Base-by-base conservation (phyloP, 306 rosid species). In the Casuarina cunninghamiana region DNA sequence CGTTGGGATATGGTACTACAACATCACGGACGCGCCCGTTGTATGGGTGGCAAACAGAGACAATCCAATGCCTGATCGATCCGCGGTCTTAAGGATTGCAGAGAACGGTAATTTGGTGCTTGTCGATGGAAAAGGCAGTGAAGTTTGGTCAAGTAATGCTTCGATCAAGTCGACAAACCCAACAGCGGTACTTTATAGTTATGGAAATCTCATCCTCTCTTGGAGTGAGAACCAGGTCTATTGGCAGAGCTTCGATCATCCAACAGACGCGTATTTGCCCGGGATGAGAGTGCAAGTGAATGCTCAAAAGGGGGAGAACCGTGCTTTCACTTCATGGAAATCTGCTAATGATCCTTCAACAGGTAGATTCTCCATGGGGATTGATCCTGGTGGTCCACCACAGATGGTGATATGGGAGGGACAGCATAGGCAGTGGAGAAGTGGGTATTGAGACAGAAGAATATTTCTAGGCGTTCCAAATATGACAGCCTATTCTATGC, bases 21-120 rank as follows among this genome's bases (percentile, higher is more conserved):
- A 77, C 50, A 43, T 86, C 65, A 70, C 89, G 0, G 83, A 60
- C 5, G 41, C 7, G 0, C 1, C 85, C 0, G 42, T 79, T 4
- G 79, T 85, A 12, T 94, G 98, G 98, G 96, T 91, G 1, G 98
- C 94, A 0, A 94, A 94, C 80, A 83, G 96, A 80, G 86, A 70
- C 17, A 78, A 12, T 0, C 97, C 98, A 8, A 73, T 94, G 55
- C 51, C 44, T 1, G 86, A 73, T 61, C 49, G 65, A 11, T 70
- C 60, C 8, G 97, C 97, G n/a, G 76, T 80, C 16, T 37, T 94
- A 26, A 83, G 65, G 9, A 38, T 94, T 3, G 57, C 43, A 17
- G 81, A 45, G 2, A 85, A 89, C 13, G 96, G 98, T 0, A 94
- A 90, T 44, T 71, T 94, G 44, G 83, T 69, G 15, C 49, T 94